Evolutionary conservation across 2,329 filamentous ascomycete genomes (phyloP), one percentile per base, ranked within the genome.

Genomic region (Gnomoniopsis sp.): DNA sequence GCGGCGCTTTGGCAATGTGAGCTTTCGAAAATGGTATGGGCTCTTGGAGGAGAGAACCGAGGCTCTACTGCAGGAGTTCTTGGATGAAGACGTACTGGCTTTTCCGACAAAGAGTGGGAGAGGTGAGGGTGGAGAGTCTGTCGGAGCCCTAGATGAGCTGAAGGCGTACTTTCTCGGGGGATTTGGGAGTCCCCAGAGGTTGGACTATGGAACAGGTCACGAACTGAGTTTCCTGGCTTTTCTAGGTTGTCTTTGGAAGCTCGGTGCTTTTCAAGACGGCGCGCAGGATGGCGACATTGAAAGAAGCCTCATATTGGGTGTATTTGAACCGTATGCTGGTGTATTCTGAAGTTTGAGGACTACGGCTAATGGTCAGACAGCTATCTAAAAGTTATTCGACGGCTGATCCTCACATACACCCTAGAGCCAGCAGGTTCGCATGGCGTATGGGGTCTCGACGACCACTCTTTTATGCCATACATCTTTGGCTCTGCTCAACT

Each of bases 371-470:
- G 63, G 14, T 12, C 3, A 30, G 11, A 26, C 67, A 91, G 89
- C 44, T 96, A 96, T 68, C 78, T 96, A n/a, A 77, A 79, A 34
- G 87, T 98, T 2, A 80, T 96, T 49, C 88, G 95, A 43, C 86
- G 83, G 46, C 80, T 99, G 11, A 97, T 99, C 66, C 79, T 91
- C 53, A 93, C 88, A 2, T 99, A 98, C 71, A 97, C 88, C 0
- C 84, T 99, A 21, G 95, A 99, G 70, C 95, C 95, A 3, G 95
- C 95, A 6, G 95, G 95, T 2, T 96, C 93, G 1, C 95, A 98
- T 70, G 95, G 95, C 3, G 95, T 99, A 21, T 99, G 95, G 95
- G 95, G 95, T 21, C 81, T 99, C n/a, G 95, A 99, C 70, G 95
- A 99, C 72, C 93, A 99, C 74, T 93, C 87, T 10, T 98, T 99